Evolutionary conservation across 345 rosid genomes (phyloP), one percentile per base, ranked within the genome.

Genomic region (Orychophragmus violaceus): DNA sequence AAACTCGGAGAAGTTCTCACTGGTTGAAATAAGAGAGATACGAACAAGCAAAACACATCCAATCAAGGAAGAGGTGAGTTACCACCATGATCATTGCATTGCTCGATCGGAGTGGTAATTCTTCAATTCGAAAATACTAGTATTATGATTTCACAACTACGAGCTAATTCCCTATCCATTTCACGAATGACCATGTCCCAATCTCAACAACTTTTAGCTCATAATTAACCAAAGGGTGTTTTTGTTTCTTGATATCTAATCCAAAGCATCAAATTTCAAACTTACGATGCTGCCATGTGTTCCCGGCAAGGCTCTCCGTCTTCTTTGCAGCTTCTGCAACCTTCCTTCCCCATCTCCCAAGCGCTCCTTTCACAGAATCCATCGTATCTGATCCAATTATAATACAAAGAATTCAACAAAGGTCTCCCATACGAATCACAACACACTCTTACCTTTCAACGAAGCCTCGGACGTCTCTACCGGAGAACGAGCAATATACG

Each of bases 1-100:
- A 88, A 79, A 77, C 96, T 86, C 8, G 96, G 91, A 62, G 84
- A 76, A 14, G 88, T 88, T 75, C 82, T 88, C 83, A 88, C 92
- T 86, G 74, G 8, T 70, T 35, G 32, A n/a, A 36, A 29, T 1
- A 65, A 63, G 54, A 51, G 50, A 32, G 62, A 69, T 49, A n/a
- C 6, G 2, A 59, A 24, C 56, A 30, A 41, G 27, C 49, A 16
- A 50, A 22, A 18, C 28, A 48, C 23, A 57, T 24, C 8, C 9
- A 24, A 14, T 8, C 1, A 65, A 42, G 36, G 17, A 50, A 64
- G 13, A 35, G n/a, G n/a, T n/a, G n/a, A n/a, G n/a, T n/a, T n/a
- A n/a, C n/a, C n/a, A n/a, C n/a, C n/a, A n/a, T n/a, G n/a, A n/a
- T n/a, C n/a, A n/a, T n/a, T n/a, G n/a, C n/a, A n/a, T n/a, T n/a